phyloP scores from a whole-genome alignment of 805 yeast species.

The Metschnikowia reukaufii region DNA sequence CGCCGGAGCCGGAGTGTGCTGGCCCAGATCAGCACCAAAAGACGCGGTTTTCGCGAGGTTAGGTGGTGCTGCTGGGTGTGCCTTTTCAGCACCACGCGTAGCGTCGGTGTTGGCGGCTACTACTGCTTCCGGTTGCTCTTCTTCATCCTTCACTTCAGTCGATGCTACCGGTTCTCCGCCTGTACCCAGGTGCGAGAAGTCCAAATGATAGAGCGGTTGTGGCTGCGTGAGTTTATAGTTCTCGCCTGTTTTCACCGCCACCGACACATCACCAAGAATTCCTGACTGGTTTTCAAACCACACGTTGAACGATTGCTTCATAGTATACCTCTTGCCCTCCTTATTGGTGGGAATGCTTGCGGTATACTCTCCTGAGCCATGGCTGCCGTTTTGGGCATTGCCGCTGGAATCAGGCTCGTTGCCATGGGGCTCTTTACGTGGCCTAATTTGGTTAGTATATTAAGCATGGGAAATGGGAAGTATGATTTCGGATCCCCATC shows the following conservation, averaged over 20 bases:
- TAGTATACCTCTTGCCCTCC: slow-evolving; percentile 45
- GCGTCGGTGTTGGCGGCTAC: slow-evolving; percentile 2
- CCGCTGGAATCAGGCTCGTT: slow-evolving; percentile 3
- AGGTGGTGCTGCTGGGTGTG: slow-evolving; percentile 1
- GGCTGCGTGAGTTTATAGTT: slow-evolving; percentile 33
- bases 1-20: not conserved
- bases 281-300: slow-evolving; percentile 42
- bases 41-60: slow-evolving; percentile 1
- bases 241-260: slow-evolving; percentile 22
- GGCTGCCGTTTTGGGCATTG: not conserved
- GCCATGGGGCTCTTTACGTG: slow-evolving; percentile 17
- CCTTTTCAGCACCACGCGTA: not conserved
- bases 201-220: slow-evolving; percentile 38
- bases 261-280: slow-evolving; percentile 19
- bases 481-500: too few species aligned
- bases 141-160: slow-evolving; percentile 1
- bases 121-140: not conserved
- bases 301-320: slow-evolving; percentile 53
- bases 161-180: slow-evolving; percentile 7
- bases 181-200: slow-evolving; percentile 22
- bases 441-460: slow-evolving; percentile 16
- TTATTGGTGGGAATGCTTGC: slow-evolving; percentile 36
- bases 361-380: slow-evolving; percentile 6
- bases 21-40: not conserved
- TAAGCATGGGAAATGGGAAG: not conserved